Base-by-base conservation (phyloP, 2,329 filamentous ascomycete species). In the Pseudocercospora vitis region DNA sequence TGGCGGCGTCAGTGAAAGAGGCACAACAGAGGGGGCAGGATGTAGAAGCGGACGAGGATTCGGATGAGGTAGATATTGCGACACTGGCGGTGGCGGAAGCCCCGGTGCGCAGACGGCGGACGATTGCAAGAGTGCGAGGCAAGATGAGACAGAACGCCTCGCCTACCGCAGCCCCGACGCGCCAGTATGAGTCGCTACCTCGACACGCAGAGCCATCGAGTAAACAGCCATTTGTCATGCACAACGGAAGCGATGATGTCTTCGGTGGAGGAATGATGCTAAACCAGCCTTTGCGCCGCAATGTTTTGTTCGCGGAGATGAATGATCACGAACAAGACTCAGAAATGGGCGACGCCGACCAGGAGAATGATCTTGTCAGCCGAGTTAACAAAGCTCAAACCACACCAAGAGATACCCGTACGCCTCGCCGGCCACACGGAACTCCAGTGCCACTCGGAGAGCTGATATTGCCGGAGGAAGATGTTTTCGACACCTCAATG, bases 21-120 rank as follows among this genome's bases (percentile, higher is more conserved):
- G 82, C 83, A 9, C 82, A 80, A 65, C 70, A 70, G 54, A 60
- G 81, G 80, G 68, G 66, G 63, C 78, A 62, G 58, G 68, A 57
- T 60, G 63, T 7, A 60, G 63, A 57, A 11, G 49, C 54, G 32
- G 33, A 63, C 14, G 57, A 57, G 44, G 48, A 46, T 18, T 53
- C 49, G 12, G 53, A 56, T 26, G 53, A 62, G 23, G 52, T 61
- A 24, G 54, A 58, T 33, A 53, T 49, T 21, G 53, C 52, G 31
- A 29, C 6, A 29, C 6, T 29, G 21, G 39, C 53, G 50, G 31
- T 53, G 44, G 45, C 40, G 4, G 60, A 63, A 24, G 56, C 48
- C n/a, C 64, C 66, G 32, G 60, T 52, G 8, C 51, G 60, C 19
- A 56, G 63, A 32, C 59, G 65, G 42, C 57, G 62, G 23, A 63